Base-by-base conservation (phyloP, 2,329 filamentous ascomycete genomes). In the Penicillium concentricum region DNA sequence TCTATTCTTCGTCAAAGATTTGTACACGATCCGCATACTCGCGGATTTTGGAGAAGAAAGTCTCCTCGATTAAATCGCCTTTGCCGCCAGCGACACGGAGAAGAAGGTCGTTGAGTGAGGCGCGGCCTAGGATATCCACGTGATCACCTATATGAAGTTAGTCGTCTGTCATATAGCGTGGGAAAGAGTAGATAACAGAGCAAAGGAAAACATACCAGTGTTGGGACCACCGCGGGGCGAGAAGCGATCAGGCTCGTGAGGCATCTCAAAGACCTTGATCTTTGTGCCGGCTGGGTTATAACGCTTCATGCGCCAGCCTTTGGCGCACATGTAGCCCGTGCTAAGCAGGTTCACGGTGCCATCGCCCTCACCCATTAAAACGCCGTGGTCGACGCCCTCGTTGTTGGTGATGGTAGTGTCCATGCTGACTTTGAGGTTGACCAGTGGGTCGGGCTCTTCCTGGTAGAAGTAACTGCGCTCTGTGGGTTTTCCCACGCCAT, bases 281-380 rank as follows among this genome's bases (percentile, higher is more conserved):
- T 91, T 86, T 32, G 88, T 83, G 2, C 88, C 87, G 0, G 91
- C 89, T 0, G 94, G 94, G 68, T 99, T 99, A 73, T 95, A 99
- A 35, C 94, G 84, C 74, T 91, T 92, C 74, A 97, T 89, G 56
- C 87, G 87, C 94, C 94, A 99, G 3, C 94, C 94, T 67, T 88
- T 91, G 65, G 91, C 89, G 74, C 94, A 99, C 94, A 99, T 97
- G 73, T 97, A 99, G 2, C 93, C 94, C 0, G 87, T 86, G 65
- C 90, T 95, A 12, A 99, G 77, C n/a, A 99, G 76, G 62, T 92
- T 96, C 41, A 99, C 94, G 0, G 94, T 99, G 1, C 94, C 94
- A 66, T 99, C 94, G 4, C 94, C 94, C 73, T 97, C 94, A 37
- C 93, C 93, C 82, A 97, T 88, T 34, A 96, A 82, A n/a, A 99